These are phyloP conservation scores for Fistulinella cinereoalba DNA, from an alignment of 1,284 basidiomycete species.

Conservation along the genomic window DNA sequence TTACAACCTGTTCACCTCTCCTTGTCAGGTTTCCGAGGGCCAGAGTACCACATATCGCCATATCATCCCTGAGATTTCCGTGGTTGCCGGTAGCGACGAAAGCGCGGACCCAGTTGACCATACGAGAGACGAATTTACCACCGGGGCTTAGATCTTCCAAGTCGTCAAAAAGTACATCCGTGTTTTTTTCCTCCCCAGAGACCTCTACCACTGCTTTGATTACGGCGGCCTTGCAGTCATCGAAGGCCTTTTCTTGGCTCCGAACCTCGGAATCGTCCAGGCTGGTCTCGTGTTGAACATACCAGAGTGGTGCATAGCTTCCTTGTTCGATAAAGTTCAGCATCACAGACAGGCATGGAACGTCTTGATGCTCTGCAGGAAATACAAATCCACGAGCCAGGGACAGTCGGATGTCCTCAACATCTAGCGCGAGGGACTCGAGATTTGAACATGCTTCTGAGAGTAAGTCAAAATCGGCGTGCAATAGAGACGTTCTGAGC, in stretches of 20 bases:
- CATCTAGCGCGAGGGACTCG: constrained; percentile 73
- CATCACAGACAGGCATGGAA: constrained; percentile 60
- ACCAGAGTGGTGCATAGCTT: constrained; percentile 64
- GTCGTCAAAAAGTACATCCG: constrained; percentile 69
- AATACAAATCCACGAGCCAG: constrained; percentile 65
- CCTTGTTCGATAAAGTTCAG: constrained; percentile 73
- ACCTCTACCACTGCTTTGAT: constrained; percentile 85
- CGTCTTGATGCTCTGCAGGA: constrained; percentile 53
- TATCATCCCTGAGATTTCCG: constrained; percentile 58
- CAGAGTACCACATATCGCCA: constrained; percentile 79
- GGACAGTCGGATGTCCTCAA: constrained; percentile 67
- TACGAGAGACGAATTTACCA: constrained; percentile 67
- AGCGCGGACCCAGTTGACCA: constrained; percentile 74
- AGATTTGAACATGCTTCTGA: constrained; percentile 72
- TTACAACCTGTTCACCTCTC: constrained; percentile 51
- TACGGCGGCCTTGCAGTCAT: constrained; percentile 78
- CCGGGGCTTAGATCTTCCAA: constrained; percentile 55
- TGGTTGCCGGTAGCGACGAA: constrained; percentile 38
- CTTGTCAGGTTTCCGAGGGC: constrained; percentile 80
- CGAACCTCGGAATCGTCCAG: constrained; percentile 45
- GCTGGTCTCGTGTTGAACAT: constrained; percentile 33
- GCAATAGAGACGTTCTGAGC: constrained; percentile 51
- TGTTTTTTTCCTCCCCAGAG: constrained; percentile 78
- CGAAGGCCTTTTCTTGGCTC: constrained; percentile 67
- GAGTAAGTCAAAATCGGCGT: constrained; percentile 68